Evolutionary conservation across 805 yeast species (phyloP), one percentile per base, ranked within the genome.

Genomic region (Saccharomycopsis sp.): DNA sequence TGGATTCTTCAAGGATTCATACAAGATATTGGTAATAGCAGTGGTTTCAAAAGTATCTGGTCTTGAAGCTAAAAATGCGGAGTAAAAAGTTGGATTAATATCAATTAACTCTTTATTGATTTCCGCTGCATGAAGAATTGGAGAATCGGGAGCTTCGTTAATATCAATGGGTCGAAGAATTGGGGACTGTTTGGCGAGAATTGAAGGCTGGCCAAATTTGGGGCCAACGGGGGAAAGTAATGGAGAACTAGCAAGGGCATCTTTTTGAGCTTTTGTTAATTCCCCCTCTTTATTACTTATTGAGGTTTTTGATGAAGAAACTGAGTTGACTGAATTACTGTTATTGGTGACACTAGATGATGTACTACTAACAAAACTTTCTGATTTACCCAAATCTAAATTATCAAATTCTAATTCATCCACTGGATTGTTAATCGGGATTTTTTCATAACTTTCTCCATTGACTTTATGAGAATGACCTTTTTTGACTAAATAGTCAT

Each of bases 1-100:
- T 21, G 88, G 85, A 30, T 68, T 61, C 20, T 58, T 54, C 1
- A 63, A 63, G 31, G 59, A 48, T 32, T 53, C 42, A 35, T 68
- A 58, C 43, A 87, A 74, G 49, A 88, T 73, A 41, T 75, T 76
- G 5, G 74, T 68, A 48, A 88, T 81, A 3, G 96, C 96, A 28
- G 81, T 79, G 28, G 83, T 76, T 57, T 88, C 97, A 53, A 84
- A 84, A 32, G 73, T 63, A 57, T 88, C 96, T 0, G 97, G 97
- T 49, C 97, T 67, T 15, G 95, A 83, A 0, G 84, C 79, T 44
- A 86, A 62, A 57, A 83, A 86, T 0, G 92, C 69, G 2, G 76
- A 62, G 59, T 86, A 86, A 15, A 74, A 63, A 2, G 72, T 70
- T 10, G 87, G 82, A 51, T 79, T 80, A 34, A 70, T 62, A 35